Percentiles rank a stretch among this genome's conserved stretches.
Evolutionary conservation across 345 rosid species (phyloP).

Genomic region (Melaleuca alternifolia): DNA sequence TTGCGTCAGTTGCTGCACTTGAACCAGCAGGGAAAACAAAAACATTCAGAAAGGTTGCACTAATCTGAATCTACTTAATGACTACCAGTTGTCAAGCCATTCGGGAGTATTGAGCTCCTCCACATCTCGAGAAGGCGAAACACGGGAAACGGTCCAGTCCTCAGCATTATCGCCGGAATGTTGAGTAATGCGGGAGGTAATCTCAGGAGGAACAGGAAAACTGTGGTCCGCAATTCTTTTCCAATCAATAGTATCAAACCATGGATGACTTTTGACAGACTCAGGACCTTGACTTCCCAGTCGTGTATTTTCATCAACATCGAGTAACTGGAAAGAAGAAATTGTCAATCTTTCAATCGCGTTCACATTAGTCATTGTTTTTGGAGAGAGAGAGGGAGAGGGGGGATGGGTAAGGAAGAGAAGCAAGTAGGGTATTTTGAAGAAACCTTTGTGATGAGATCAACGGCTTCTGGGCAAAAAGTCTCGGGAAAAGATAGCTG

Average conservation of each 20-base stretch:
- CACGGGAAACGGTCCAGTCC: constrained; percentile 16
- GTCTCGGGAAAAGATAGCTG: constrained; percentile 46
- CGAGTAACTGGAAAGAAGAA: constrained; percentile 45
- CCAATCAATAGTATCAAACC: constrained; percentile 69
- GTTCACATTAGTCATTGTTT: neutral
- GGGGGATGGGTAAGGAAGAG: neutral
- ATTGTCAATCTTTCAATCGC: neutral
- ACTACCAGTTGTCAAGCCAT: constrained; percentile 85
- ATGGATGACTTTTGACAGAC: constrained; percentile 57
- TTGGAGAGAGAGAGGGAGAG: too few relatives aligned
- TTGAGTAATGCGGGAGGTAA: constrained; percentile 40
- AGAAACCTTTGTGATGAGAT: constrained; percentile 67
- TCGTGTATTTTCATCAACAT: constrained; percentile 58
- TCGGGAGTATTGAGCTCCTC: constrained; percentile 39
- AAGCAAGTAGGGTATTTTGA: neutral
- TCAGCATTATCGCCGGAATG: constrained; percentile 29
- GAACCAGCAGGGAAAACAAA: neutral
- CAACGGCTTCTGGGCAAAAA: constrained; percentile 52
- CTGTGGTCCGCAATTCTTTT: constrained; percentile 32
- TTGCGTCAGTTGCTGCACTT: neutral
- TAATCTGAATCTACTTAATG: neutral
- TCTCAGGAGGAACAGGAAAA: constrained; percentile 50
- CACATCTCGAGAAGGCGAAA: constrained; percentile 26
- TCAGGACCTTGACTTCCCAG: constrained; percentile 57
- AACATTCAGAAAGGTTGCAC: neutral